Evolutionary conservation across 2,329 filamentous ascomycete species (phyloP), one percentile per base, ranked within the genome.

Genomic region (Phaeosphaeriaceae sp.): DNA sequence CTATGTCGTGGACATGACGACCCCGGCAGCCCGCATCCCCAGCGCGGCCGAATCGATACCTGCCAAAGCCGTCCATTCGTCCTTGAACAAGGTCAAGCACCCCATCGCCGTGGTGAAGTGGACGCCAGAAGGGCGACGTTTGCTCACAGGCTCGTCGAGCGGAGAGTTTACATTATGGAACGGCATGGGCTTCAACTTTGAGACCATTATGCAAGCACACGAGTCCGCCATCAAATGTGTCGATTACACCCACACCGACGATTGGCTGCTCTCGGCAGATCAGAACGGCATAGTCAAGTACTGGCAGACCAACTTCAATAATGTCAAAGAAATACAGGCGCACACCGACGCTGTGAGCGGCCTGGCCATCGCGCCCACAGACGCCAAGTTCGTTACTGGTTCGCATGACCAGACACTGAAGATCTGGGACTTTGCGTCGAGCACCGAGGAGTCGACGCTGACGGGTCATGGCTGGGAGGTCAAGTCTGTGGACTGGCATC

Each of bases 151-250:
- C 21, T 96, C 93, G 0, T 96, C 93, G 66, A 98, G 94, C 76
- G 95, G 95, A 72, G 95, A 99, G 76, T 99, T 99, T 72, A 99
- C 96, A 41, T 80, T 99, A 3, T 99, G 95, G 95, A 99, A 99
- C 76, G 95, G 95, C 62, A 98, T 94, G 45, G 94, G 93, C 22
- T 99, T 99, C 85, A 98, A 99, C 78, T 99, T 99, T 70, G 95
- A 99, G 81, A 98, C 95, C 3, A 97, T 99, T 25, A 97, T 97
- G 91, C 93, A 97, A 77, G 94, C 94, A 41, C 94, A 98, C 78
- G 94, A 97, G 78, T 88, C 89, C 54, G 91, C 92, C 40, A 93
- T 97, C 65, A 87, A 92, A 67, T 89, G 91, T 10, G 84, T 93
- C 47, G 88, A 88, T 64, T 99, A 97, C 82, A 96, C 95, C 2